Base-by-base conservation (phyloP, 2,329 filamentous ascomycete genomes). In the Penicillium fuscoglaucum region DNA sequence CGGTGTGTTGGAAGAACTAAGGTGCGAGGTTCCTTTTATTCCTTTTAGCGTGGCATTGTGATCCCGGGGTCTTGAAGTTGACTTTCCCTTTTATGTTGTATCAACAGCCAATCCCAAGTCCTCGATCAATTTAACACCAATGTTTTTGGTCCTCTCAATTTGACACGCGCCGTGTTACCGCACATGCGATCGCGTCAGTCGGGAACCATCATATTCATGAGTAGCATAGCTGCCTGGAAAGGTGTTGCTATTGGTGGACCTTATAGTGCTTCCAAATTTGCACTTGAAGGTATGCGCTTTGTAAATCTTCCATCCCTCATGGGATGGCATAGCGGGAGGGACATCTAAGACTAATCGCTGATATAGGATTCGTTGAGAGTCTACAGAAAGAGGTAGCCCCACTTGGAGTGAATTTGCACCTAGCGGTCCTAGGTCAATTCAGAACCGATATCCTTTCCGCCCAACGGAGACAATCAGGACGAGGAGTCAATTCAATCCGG, bases 261-360 rank as follows among this genome's bases (percentile, higher is more conserved):
- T 13, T 56, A 56, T 21, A 50, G 53, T 21, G 53, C 46, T 1
- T 56, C 29, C 2, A 56, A 56, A 29, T 50, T 45, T 33, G 46
- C 53, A 26, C 45, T 56, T 29, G 45, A 56, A 41, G 45, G 59
- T 57, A 12, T 69, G 44, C 29, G 8, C 8, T 19, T 39, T n/a
- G 17, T 19, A 29, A n/a, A 33, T 33, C 37, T 4, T 39, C 9
- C 8, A n/a, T 19, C 5, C 4, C 9, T 4, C 8, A 10, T 19
- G 9, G n/a, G 37, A 39, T n/a, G 17, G 7, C 3, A 19, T 10
- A 10, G 8, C 17, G 17, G 2, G 17, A 26, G 8, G 7, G 24
- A 31, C 2, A 19, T 29, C 9, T 17, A 10, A 13, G 4, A 8
- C 26, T 6, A 39, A 39, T 39, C 8, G 4, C 7, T 10, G 17